Base-by-base conservation (phyloP, 1,139 yeast genomes). In the Magnusiomyces fungicola region DNA sequence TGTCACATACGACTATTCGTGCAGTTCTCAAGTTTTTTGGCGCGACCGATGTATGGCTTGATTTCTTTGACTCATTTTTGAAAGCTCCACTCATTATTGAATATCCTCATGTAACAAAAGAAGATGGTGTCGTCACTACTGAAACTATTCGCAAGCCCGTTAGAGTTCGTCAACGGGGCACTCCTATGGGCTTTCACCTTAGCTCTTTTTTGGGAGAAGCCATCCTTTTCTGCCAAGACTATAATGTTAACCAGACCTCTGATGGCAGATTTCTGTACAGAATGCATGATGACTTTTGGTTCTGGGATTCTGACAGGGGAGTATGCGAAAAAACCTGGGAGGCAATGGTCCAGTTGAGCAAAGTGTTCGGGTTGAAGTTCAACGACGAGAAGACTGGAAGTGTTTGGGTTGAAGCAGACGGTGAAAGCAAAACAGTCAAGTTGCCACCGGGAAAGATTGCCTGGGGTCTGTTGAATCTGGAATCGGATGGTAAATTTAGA, bases 211-310 rank as follows among this genome's bases (percentile, higher is more conserved):
- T 55, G 32, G 57, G 58, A 9, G 58, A 56, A 29, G 33, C 53
- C 0, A 21, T 56, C 6, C 46, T 56, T 32, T 55, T 55, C 30
- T 44, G 51, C 23, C 43, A 53, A 29, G 58, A 56, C 34, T 55
- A 33, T 40, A 49, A 53, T 1, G 55, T 54, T 34, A 52, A 50
- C 48, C 47, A 50, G 32, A 25, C 36, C 6, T 43, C 54, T 3
- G 24, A 50, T 4, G 58, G 58, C 2, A 14, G 21, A 7, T 47
- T 49, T 24, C 32, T 56, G 46, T 55, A 53, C 50, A 49, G 58
- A 9, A 34, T 53, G 33, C 55, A 53, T 44, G 58, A 56, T 34
- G 58, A 56, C 38, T 50, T 56, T 37, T 56, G 58, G 58, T 36
- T 55, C 16, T 56, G 58, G 58, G 55, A 55, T 21, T 40, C 43